Conservation (phyloP, 2,329 filamentous ascomycete genomes). For the Aspergillus persii region DNA sequence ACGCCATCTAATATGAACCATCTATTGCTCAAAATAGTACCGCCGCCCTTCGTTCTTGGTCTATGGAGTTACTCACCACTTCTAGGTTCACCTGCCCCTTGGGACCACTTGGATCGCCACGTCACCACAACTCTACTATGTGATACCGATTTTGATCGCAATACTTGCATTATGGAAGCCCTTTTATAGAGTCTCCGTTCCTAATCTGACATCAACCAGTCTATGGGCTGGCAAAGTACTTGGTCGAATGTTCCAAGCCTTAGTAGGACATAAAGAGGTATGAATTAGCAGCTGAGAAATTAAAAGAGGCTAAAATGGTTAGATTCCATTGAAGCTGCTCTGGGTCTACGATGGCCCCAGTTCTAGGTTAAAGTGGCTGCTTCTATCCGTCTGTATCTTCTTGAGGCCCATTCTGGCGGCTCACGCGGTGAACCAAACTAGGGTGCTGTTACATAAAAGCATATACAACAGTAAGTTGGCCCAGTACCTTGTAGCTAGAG, state of each 20-base stretch:
- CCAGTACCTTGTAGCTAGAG: background rate
- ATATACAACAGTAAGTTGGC: background rate
- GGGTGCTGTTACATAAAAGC: background rate
- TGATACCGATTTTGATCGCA: too few species aligned
- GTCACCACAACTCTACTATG: background rate
- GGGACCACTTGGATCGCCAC: background rate
- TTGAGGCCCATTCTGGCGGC: background rate
- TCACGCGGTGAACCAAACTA: background rate
- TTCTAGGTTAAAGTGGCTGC: background rate
- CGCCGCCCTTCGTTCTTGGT: background rate
- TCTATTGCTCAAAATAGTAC: background rate
- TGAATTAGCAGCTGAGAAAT: background rate
- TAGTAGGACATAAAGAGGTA: background rate
- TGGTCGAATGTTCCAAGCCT: too few species aligned
- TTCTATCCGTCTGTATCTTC: background rate
- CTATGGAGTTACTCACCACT: background rate
- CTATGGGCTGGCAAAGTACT: background rate
- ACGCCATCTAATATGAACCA: background rate
- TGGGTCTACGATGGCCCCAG: background rate
- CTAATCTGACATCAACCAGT: too few species aligned
- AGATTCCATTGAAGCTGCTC: background rate
- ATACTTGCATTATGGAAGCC: too few species aligned
- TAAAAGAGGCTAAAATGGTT: background rate
- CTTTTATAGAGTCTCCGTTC: too few species aligned
- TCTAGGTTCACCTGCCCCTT: background rate